Evolutionary conservation across 305 asterid genomes (phyloP).

Genomic region (Fraxinus velutina): DNA sequence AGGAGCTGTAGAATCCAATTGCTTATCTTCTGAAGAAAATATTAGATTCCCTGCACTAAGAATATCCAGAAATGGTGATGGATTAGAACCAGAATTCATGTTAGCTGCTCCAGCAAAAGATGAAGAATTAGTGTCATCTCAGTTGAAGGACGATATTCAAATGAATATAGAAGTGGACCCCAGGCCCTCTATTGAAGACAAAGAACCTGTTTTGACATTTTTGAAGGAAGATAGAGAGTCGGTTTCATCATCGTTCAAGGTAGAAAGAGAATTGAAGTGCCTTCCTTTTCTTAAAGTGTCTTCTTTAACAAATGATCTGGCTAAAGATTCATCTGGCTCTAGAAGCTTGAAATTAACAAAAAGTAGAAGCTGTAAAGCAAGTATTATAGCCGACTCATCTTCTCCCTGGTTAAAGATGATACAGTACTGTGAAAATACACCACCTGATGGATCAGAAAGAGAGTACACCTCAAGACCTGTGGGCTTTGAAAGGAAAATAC

Average conservation of each 20-base stretch:
- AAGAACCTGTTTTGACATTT: neutral
- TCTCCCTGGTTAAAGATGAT: slow-evolving; percentile 45
- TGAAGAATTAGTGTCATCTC: slow-evolving; percentile 18
- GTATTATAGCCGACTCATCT: slow-evolving; percentile 32
- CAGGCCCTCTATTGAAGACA: slow-evolving; percentile 7
- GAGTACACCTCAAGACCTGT: slow-evolving; percentile 29
- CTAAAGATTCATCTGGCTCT: slow-evolving; percentile 27
- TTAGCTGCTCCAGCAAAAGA: slow-evolving; percentile 25
- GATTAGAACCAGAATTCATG: slow-evolving; percentile 26
- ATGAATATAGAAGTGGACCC: slow-evolving; percentile 14
- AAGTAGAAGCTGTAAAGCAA: slow-evolving; percentile 77
- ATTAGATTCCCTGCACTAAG: slow-evolving; percentile 25
- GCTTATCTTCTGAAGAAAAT: slow-evolving; percentile 31
- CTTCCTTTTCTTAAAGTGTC: slow-evolving; percentile 32
- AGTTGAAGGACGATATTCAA: slow-evolving; percentile 23
- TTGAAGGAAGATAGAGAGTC: neutral
- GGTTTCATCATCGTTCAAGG: slow-evolving; percentile 6
- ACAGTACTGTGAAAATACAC: slow-evolving; percentile 42
- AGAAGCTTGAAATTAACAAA: slow-evolving; percentile 46
- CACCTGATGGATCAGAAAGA: slow-evolving; percentile 45
- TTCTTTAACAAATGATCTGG: slow-evolving; percentile 34
- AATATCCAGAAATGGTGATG: slow-evolving; percentile 22
- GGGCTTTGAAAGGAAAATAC: slow-evolving; percentile 39
- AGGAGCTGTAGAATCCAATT: slow-evolving; percentile 29
- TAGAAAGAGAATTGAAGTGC: slow-evolving; percentile 41